A percentile compares a stretch with the other conserved stretches of the same genome.
Evolutionary conservation across 306 rosid genomes (phyloP).

Genomic region (Mimosa bimucronata): DNA sequence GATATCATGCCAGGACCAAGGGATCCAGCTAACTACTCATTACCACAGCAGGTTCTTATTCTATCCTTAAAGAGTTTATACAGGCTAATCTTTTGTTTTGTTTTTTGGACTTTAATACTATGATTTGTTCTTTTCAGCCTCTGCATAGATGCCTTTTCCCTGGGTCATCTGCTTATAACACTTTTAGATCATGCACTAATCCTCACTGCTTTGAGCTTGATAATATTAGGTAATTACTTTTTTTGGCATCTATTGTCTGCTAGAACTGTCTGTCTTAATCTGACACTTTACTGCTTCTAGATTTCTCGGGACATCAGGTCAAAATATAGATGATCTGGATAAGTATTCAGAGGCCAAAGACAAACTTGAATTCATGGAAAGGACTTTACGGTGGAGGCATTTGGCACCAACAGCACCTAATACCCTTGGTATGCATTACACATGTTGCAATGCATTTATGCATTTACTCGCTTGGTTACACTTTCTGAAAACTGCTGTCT

Average conservation of each 20-base stretch:
- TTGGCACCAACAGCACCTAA: constrained; percentile 98
- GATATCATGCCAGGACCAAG: constrained; percentile 96
- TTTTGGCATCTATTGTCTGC: constrained; percentile 20
- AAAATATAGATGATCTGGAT: constrained; percentile 88
- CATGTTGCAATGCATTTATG: constrained; percentile 27
- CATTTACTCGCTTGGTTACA: constrained; percentile 31
- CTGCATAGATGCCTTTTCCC: constrained; percentile 91
- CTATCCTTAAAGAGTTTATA: constrained; percentile 31
- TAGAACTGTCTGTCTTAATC: constrained; percentile 31
- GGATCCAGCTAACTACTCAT: constrained; percentile 87
- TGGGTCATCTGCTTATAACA: constrained; percentile 85
- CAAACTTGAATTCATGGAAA: constrained; percentile 89
- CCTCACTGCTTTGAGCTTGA: constrained; percentile 94
- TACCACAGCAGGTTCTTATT: constrained; percentile 88
- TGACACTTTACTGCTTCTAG: constrained; percentile 52
- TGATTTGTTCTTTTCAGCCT: constrained; percentile 64
- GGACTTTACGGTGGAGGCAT: constrained; percentile 95
- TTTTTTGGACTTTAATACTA: constrained; percentile 37
- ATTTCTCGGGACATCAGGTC: constrained; percentile 94
- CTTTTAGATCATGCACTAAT: constrained; percentile 89
- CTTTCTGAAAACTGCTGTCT: constrained; percentile 17
- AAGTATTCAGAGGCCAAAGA: constrained; percentile 81
- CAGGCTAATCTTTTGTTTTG: constrained; percentile 16
- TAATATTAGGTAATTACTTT: constrained; percentile 61
- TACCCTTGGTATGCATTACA: constrained; percentile 73